Conservation (phyloP, 2,329 filamentous ascomycete genomes). For the Thelonectria blattea region DNA sequence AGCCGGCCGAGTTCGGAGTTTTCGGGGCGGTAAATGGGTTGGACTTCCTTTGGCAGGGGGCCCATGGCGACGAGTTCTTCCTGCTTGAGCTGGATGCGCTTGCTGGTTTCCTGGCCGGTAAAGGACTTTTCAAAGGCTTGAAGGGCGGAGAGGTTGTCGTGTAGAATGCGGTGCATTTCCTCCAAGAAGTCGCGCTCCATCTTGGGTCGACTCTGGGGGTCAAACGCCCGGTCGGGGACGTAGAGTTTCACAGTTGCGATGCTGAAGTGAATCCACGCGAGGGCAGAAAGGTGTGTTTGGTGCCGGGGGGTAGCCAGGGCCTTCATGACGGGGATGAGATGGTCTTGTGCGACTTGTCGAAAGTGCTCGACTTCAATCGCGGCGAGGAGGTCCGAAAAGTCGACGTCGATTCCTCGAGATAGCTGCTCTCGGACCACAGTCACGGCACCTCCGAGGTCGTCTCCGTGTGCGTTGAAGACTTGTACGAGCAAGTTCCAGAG, state of each 20-base stretch:
- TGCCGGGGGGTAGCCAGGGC: conserved; percentile 44
- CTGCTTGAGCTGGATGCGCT: conserved; percentile 69
- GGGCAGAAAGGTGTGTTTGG: conserved; percentile 45
- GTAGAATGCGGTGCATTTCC: conserved; percentile 62
- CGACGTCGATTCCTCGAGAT: conserved; percentile 14
- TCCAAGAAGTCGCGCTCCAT: conserved; percentile 68
- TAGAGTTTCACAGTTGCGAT: conserved; percentile 78
- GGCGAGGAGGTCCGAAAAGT: conserved; percentile 34
- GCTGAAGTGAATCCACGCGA: conserved; percentile 79
- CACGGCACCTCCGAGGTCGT: conserved; percentile 39
- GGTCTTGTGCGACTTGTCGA: conserved; percentile 44
- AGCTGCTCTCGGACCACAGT: conserved; percentile 37
- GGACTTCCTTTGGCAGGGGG: conserved; percentile 66
- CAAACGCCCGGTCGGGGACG: conserved; percentile 84
- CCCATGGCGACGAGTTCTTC: conserved; percentile 69
- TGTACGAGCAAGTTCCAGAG: conserved; percentile 54
- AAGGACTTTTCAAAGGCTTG: conserved; percentile 69
- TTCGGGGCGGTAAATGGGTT: conserved; percentile 73
- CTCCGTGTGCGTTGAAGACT: conserved; percentile 49
- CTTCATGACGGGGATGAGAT: conserved; percentile 54
- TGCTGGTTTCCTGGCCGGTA: conserved; percentile 70
- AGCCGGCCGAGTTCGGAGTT: conserved; percentile 71
- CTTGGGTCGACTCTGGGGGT: conserved; percentile 72
- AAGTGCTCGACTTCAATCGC: conserved; percentile 46
- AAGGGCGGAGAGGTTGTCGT: conserved; percentile 64